Conservation (phyloP, 345 rosid genomes). For the Citrus trifoliata region DNA sequence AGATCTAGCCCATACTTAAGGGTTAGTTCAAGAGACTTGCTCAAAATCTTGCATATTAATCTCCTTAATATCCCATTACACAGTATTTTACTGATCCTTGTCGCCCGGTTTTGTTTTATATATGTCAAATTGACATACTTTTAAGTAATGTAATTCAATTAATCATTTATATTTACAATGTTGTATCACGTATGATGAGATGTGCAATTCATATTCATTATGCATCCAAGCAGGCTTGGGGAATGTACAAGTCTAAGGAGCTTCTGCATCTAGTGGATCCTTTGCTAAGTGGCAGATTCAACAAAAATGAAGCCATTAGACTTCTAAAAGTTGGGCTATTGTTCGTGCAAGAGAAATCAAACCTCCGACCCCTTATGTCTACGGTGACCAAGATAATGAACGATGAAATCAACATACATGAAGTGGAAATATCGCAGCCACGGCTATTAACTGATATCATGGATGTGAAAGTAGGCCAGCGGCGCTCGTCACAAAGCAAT, state of each 20-base stretch:
- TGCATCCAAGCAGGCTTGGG: constrained; percentile 30
- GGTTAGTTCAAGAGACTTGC: too few relatives aligned
- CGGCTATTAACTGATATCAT: constrained; percentile 17
- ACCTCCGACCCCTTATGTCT: constrained; percentile 28
- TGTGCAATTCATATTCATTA: not conserved
- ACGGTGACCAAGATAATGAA: constrained; percentile 27
- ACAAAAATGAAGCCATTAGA: constrained; percentile 21
- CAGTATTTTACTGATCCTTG: too few relatives aligned
- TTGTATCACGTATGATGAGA: not conserved
- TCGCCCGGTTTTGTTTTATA: too few relatives aligned
- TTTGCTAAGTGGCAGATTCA: constrained; percentile 13
- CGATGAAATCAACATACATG: constrained; percentile 12
- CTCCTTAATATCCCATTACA: too few relatives aligned
- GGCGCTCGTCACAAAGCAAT: not conserved
- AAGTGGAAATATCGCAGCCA: constrained; percentile 10
- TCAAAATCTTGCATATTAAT: too few relatives aligned
- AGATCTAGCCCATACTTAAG: too few relatives aligned
- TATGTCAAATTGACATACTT: too few relatives aligned
- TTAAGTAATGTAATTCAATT: too few relatives aligned
- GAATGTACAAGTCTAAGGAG: constrained; percentile 23
- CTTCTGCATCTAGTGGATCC: constrained; percentile 28
- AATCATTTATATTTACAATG: too few relatives aligned
- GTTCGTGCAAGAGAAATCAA: constrained; percentile 31
- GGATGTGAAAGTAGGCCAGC: constrained; percentile 20
- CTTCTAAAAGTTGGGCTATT: constrained; percentile 26